Conservation (phyloP, 1,139 yeast species). For the Geotrichum carabidarum region DNA sequence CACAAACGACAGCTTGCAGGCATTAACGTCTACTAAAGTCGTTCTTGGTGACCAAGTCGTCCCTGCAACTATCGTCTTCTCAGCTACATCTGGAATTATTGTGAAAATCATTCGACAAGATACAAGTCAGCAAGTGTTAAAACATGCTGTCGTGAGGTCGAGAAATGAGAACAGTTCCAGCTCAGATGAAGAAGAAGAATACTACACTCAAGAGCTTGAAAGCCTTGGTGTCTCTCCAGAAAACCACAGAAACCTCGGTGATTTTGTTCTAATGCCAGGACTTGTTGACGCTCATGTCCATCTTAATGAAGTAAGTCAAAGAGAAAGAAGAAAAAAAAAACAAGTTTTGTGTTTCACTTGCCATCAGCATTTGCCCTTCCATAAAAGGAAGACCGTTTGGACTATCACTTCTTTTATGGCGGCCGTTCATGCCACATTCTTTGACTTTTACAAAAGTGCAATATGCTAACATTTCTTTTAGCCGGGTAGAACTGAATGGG, state of each 20-base stretch:
- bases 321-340: neutral
- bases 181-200: conserved; percentile 27
- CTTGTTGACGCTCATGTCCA: conserved; percentile 92
- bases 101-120: conserved; percentile 44
- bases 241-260: conserved; percentile 38
- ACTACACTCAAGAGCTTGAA: conserved; percentile 8
- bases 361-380: no score
- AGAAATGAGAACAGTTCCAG: conserved; percentile 32
- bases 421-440: no score
- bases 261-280: conserved; percentile 75
- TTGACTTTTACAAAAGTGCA: no score
- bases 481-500: conserved; percentile 69
- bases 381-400: neutral
- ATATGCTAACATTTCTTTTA: neutral
- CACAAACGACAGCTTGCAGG: conserved; percentile 30
- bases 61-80: conserved; percentile 67
- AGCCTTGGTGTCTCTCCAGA: conserved; percentile 9
- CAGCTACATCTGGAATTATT: conserved; percentile 61
- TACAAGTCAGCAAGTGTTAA: conserved; percentile 26
- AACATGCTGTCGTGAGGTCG: neutral
- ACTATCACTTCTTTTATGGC: neutral
- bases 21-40: conserved; percentile 63
- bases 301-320: conserved; percentile 52
- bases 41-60: conserved; percentile 47
- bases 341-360: neutral